Conservation (phyloP, 1,284 basidiomycete species). For the Malassezia yamatoensis region DNA sequence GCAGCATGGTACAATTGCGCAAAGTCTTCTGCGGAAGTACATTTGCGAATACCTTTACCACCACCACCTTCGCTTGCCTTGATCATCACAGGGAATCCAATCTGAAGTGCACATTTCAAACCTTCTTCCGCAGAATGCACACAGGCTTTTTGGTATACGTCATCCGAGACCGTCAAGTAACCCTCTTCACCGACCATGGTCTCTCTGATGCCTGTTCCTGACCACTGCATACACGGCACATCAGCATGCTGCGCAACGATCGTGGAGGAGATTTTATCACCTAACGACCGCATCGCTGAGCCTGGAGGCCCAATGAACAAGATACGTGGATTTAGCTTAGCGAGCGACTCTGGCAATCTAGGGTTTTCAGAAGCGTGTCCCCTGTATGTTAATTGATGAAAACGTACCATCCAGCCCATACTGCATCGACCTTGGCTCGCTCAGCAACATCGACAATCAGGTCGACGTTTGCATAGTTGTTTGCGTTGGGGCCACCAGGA, state of each 20-base stretch:
- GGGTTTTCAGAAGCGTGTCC: slow-evolving; percentile 99
- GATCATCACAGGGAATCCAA: slow-evolving; percentile 98
- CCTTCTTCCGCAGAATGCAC: slow-evolving; percentile 83
- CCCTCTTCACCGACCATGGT: slow-evolving; percentile 76
- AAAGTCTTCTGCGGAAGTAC: slow-evolving; percentile 61
- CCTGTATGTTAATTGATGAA: background rate
- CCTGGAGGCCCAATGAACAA: slow-evolving; percentile 99
- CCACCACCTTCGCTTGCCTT: slow-evolving; percentile 98
- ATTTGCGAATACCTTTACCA: slow-evolving; percentile 66
- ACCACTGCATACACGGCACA: slow-evolving; percentile 99
- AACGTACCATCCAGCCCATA: slow-evolving; percentile 86
- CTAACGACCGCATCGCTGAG: slow-evolving; percentile 95
- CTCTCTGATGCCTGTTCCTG: slow-evolving; percentile 83
- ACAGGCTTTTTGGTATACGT: slow-evolving; percentile 80
- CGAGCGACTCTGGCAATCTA: slow-evolving; percentile 84
- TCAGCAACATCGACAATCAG: slow-evolving; percentile 97
- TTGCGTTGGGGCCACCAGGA: slow-evolving; percentile 95
- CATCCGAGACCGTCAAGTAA: slow-evolving; percentile 85
- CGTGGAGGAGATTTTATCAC: slow-evolving; percentile 98
- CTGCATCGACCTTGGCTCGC: slow-evolving; percentile 91
- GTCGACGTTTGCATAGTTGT: slow-evolving; percentile 99
- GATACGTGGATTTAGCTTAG: slow-evolving; percentile 85
- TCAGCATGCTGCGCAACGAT: slow-evolving; percentile 95
- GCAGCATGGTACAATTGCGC: slow-evolving; percentile 90
- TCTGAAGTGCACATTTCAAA: slow-evolving; percentile 68